Evolutionary conservation across 2,329 filamentous ascomycete genomes (phyloP).

Genomic region (Aspergillus sp.): DNA sequence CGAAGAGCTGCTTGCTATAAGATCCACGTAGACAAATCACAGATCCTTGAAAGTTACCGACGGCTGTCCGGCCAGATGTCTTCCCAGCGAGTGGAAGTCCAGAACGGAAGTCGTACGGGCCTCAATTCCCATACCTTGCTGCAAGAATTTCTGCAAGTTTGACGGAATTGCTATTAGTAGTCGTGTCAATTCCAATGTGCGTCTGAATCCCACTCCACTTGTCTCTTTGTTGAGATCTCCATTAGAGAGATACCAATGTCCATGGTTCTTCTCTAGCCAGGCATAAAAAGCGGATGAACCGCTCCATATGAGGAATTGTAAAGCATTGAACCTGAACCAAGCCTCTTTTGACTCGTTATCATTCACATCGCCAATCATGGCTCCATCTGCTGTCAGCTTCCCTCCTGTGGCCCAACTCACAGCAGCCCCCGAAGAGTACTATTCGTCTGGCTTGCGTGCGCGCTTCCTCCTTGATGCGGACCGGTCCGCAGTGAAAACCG

Average conservation of each 20-base stretch:
- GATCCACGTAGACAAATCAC: constrained; percentile 2
- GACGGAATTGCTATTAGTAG: constrained; percentile 1
- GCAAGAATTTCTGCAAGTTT: constrained; percentile 2
- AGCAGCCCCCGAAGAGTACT: constrained; percentile 11
- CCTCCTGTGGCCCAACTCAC: background rate
- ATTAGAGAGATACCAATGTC: background rate
- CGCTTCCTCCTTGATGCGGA: constrained; percentile 12
- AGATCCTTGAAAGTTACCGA: constrained; percentile 8
- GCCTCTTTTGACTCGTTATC: background rate
- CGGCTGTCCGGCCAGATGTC: background rate
- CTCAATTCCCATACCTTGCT: constrained; percentile 5
- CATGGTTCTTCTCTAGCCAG: background rate
- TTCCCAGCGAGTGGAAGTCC: constrained; percentile 7
- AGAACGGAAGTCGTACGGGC: constrained; percentile 2
- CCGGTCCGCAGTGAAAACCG: constrained; percentile 6
- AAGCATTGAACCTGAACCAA: background rate
- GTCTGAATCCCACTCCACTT: constrained; percentile 3
- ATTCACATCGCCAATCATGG: constrained; percentile 9
- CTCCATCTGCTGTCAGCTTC: constrained; percentile 7
- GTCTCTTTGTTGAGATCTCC: background rate
- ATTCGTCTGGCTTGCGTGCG: constrained; percentile 12
- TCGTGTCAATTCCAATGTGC: constrained; percentile 5
- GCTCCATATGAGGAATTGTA: background rate
- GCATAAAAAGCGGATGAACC: constrained; percentile 9
- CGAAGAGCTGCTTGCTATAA: background rate